Base-by-base conservation (phyloP, 1,284 basidiomycete species). In the Termitomyces sp. region DNA sequence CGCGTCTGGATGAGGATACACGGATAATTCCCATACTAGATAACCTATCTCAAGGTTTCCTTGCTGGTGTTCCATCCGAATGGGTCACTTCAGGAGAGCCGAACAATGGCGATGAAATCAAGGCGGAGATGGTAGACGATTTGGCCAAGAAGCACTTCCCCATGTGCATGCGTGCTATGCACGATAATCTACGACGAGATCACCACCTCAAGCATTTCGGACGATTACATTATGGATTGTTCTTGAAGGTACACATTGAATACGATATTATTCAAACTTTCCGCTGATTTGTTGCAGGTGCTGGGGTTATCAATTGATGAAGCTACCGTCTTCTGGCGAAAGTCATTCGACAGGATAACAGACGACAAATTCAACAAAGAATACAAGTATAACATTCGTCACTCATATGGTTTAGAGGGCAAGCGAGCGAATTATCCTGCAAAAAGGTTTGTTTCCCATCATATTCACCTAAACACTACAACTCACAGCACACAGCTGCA, bases 321-420 rank as follows among this genome's bases (percentile, higher is more conserved):
- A 72, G 95, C 97, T 2, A 73, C 98, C 51, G 73, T 84, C 6
- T 99, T 98, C 73, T 99, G 97, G 97, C 79, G 93, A 53, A 88
- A 88, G 63, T 88, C 89, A 33, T 98, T 97, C 69, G 74, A 71
- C 58, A 79, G 75, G 36, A 83, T 92, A 55, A 86, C 86, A 21
- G 95, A 98, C 61, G 94, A 99, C 73, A 91, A 95, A 71, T 99
- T 99, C 75, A 95, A 94, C 75, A 99, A 99, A 70, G 92, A 98
- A 67, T 90, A 98, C 78, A 88, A 86, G 64, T 99, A 99, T 73
- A 99, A 99, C 65, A 95, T 99, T 63, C 86, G 96, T 39, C 97
- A 99, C 71, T 88, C 86, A 8, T 99, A 90, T 68, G 97, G 97
- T 44, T 76, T 98, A 42, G 97, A 99, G 70, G 97, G 97, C 7